Conservation (phyloP, 148 eudicot genomes). For the Oxyria digyna region DNA sequence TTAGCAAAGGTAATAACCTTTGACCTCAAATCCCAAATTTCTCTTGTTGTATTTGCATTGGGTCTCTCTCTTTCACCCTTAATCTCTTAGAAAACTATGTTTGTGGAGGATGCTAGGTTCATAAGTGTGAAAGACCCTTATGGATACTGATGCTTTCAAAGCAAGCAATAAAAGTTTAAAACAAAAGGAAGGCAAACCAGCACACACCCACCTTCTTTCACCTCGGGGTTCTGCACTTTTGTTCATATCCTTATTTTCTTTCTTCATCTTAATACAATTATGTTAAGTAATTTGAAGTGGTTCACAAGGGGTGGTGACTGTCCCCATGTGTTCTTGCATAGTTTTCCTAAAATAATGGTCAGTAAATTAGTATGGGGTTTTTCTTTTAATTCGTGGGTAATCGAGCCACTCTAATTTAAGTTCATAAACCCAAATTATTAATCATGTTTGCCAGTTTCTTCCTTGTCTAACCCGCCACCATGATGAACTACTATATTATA, state of each 20-base stretch:
- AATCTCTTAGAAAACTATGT: slow-evolving; percentile 10
- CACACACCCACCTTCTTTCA: slow-evolving; percentile 17
- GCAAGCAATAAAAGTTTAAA: slow-evolving; percentile 34
- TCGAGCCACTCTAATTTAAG: slow-evolving; percentile 24
- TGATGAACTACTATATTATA: not conserved
- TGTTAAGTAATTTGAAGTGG: not conserved
- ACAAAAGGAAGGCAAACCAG: slow-evolving; percentile 12
- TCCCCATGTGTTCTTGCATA: slow-evolving; percentile 58
- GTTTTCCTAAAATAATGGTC: slow-evolving; percentile 47
- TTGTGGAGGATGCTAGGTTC: slow-evolving; percentile 6
- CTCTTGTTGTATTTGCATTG: slow-evolving; percentile 44
- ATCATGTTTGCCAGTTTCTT: slow-evolving; percentile 2
- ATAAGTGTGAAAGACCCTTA: not conserved
- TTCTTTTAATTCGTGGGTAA: slow-evolving; percentile 23
- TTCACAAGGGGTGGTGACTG: slow-evolving; percentile 9
- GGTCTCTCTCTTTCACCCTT: slow-evolving; percentile 24
- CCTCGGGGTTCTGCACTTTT: slow-evolving; percentile 55
- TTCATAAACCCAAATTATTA: slow-evolving; percentile 1
- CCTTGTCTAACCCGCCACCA: slow-evolving; percentile 1
- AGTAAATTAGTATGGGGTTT: slow-evolving; percentile 21
- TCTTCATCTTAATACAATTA: slow-evolving; percentile 15
- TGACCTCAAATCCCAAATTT: slow-evolving; percentile 46
- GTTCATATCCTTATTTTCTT: slow-evolving; percentile 16
- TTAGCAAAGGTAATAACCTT: slow-evolving; percentile 9
- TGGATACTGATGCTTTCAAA: slow-evolving; percentile 20